Evolutionary conservation across 2,329 filamentous ascomycete genomes (phyloP).

Genomic region (Penicillium sp.): DNA sequence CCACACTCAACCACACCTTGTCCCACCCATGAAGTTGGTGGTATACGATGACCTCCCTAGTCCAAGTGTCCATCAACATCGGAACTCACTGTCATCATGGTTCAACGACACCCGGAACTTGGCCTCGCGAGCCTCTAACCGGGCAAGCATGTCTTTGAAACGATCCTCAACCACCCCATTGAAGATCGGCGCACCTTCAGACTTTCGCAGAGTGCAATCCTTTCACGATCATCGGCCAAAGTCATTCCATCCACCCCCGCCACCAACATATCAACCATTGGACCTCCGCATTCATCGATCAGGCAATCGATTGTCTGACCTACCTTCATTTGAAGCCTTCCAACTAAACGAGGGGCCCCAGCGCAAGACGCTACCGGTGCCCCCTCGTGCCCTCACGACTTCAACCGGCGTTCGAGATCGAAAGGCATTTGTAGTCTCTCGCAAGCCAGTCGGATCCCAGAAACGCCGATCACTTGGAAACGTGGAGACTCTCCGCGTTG

Average conservation of each 20-base stretch:
- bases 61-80: constrained; percentile 30
- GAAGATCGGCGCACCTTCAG: constrained; percentile 45
- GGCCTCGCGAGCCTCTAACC: constrained; percentile 41
- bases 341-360: constrained; percentile 31
- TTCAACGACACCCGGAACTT: constrained; percentile 40
- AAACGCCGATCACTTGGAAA: constrained; percentile 30
- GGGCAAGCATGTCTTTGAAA: constrained; percentile 43
- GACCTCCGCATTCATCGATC: constrained; percentile 49
- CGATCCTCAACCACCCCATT: constrained; percentile 34
- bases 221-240: constrained; percentile 13
- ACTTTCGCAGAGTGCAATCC: constrained; percentile 42
- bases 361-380: constrained; percentile 29
- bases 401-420: constrained; percentile 21
- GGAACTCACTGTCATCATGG: constrained; percentile 43
- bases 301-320: constrained; percentile 46
- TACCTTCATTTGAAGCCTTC: constrained; percentile 46
- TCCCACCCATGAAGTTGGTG: constrained; percentile 48
- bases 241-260: constrained; percentile 13
- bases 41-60: constrained; percentile 44
- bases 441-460: constrained; percentile 41
- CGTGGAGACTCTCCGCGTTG: constrained; percentile 21
- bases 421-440: constrained; percentile 33
- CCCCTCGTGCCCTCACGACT: constrained; percentile 35
- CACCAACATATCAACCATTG: constrained; percentile 41
- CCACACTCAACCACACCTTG: constrained; percentile 47